Evolutionary conservation across 768 basidiomycete species (phyloP), one percentile per base, ranked within the genome.

Genomic region (Rubroboletus satanas): DNA sequence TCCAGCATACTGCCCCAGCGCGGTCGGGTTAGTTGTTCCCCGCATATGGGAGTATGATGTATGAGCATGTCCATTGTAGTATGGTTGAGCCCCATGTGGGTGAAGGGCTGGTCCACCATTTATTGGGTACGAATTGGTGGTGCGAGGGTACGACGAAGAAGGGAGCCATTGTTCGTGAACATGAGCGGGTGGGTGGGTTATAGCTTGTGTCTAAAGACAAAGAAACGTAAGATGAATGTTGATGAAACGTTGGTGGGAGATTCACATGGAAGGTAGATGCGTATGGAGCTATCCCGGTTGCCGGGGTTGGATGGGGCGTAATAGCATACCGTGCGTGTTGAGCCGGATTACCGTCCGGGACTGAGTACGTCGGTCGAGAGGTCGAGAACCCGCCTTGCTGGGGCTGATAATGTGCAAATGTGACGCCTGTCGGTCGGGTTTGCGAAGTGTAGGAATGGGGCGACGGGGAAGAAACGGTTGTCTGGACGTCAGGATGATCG

Each of bases 331-430:
- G 61, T 37, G 55, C 26, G 9, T 60, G 62, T 23, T 59, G 70
- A 37, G 58, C 39, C 17, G 54, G 10, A 32, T 54, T 56, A 3
- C 45, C 46, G 5, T 71, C 67, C 42, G 65, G 61, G 31, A 62
- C 48, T 0, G 62, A 51, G 50, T 67, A 64, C 2, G 72, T 66
- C 21, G 72, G 72, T 26, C 62, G 61, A 47, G 70, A 63, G 29
- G 71, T 71, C 11, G 72, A 67, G 37, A 73, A 73, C 9, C 69
- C 73, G 17, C 70, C 71, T 56, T 68, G 73, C 37, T 72, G 69
- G 11, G 72, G 72, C 21, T 73, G 73, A 60, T 73, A 73, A 44
- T 73, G 72, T 29, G 72, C 71, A 56, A 73, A 73, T 10, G 72
- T 73, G 47, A 74, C 65, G 14, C 64, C 58, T 38, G 64, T 15